Percentiles rank a stretch among this genome's conserved stretches.
Evolutionary conservation across 2,329 filamentous ascomycete species (phyloP).

Genomic region (Phialocephala subalpina): DNA sequence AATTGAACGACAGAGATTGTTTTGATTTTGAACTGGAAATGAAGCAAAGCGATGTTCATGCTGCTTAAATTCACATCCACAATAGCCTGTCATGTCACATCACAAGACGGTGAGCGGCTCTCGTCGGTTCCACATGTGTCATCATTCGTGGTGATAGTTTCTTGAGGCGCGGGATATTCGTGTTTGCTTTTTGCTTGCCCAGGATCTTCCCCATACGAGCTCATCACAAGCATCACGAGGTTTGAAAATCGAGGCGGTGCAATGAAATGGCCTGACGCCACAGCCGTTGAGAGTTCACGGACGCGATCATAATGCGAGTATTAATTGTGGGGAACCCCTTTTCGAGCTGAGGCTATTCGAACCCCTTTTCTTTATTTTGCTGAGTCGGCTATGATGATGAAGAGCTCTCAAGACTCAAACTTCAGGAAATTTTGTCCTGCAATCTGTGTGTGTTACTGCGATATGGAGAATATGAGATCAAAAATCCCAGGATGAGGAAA

Average conservation of each 20-base stretch:
- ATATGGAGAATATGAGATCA: no score
- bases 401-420: no score
- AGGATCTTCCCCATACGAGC: slow-evolving; percentile 1
- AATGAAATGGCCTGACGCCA: not conserved
- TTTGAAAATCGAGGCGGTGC: slow-evolving; percentile 7
- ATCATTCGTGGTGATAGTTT: not conserved
- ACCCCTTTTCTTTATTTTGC: not conserved
- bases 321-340: slow-evolving; percentile 1
- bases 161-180: slow-evolving; percentile 8
- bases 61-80: not conserved
- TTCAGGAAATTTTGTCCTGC: no score
- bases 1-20: slow-evolving; percentile 30
- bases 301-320: slow-evolving; percentile 6
- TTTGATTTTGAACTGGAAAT: not conserved
- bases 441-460: no score
- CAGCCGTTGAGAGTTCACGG: not conserved
- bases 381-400: not conserved
- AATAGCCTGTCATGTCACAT: slow-evolving; percentile 7
- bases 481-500: no score
- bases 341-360: not conserved
- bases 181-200: slow-evolving; percentile 9
- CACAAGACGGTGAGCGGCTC: slow-evolving; percentile 2
- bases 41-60: not conserved
- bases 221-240: slow-evolving; percentile 12
- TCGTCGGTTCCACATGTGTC: slow-evolving; percentile 4